Evolutionary conservation across 1,284 basidiomycete species (phyloP).

Genomic region (Boletus smithii): DNA sequence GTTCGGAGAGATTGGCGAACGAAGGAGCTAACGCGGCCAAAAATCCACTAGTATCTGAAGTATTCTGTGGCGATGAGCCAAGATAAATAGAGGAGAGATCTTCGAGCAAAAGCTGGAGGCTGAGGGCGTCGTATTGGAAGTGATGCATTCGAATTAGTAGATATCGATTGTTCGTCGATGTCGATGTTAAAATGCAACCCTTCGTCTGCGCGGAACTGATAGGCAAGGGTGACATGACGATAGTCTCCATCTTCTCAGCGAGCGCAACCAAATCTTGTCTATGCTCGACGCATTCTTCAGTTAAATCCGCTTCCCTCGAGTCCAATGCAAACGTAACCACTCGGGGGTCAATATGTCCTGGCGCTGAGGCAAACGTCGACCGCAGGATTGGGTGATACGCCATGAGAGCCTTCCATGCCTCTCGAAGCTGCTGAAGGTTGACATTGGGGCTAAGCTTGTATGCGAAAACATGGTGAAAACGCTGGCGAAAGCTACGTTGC

Average conservation of each 20-base stretch:
- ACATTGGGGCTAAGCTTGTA: conserved; percentile 36
- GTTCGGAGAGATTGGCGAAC: conserved; percentile 27
- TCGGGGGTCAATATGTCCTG: conserved; percentile 32
- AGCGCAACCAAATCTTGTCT: conserved; percentile 25
- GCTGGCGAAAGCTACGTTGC: conserved; percentile 40
- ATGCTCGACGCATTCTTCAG: conserved; percentile 24
- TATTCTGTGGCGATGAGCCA: conserved; percentile 25
- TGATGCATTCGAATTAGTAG: conserved; percentile 48
- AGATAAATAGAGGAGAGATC: conserved; percentile 41
- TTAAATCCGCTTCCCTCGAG: conserved; percentile 10
- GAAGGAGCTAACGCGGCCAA: conserved; percentile 29
- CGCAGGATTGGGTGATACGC: conserved; percentile 41
- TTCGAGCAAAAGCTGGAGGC: conserved; percentile 41
- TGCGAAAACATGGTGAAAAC: conserved; percentile 47
- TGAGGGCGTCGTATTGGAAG: conserved; percentile 53
- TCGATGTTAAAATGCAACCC: conserved; percentile 34
- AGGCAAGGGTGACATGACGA: conserved; percentile 38
- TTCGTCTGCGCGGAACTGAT: conserved; percentile 34
- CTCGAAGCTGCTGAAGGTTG: conserved; percentile 31
- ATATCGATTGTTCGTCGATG: conserved; percentile 24
- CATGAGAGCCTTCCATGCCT: conserved; percentile 40
- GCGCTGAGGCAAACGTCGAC: conserved; percentile 40
- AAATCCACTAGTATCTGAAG: conserved; percentile 36
- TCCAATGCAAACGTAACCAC: conserved; percentile 39
- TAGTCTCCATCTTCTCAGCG: conserved; percentile 32